Base-by-base conservation (phyloP, 352 stramenopile species). In the Phytophthora podocarpi region DNA sequence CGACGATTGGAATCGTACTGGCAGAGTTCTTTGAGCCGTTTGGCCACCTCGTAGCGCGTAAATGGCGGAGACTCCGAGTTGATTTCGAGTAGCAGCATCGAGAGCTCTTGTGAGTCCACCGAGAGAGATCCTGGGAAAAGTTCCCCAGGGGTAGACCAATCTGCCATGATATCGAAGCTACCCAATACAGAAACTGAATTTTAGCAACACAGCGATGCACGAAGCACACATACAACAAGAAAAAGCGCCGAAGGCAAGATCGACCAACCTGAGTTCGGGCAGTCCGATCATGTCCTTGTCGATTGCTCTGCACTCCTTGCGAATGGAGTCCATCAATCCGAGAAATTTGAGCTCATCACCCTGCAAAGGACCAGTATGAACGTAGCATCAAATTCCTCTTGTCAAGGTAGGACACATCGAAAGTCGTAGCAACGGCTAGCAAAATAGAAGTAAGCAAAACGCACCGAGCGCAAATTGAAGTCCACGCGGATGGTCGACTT, bases 1-100 rank as follows among this genome's bases (percentile, higher is more conserved):
- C 66, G 68, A 13, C 83, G 79, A 55, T 87, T 90, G 32, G 59
- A 67, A 40, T 72, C 53, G 51, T 80, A 74, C 43, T 84, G 73
- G 35, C 83, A 91, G 12, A 87, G 69, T 40, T 93, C 80, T 66
- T 93, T 93, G n/a, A 93, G 54, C 35, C 72, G 81, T 58, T 90
- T 90, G 5, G 78, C 79, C 15, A 80, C 67, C 56, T 93, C 79
- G 35, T 88, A 91, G 13, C 83, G 81, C 37, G 74, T 87, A 20
- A 78, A 78, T 5, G 76, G 59, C 37, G 76, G 74, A 12, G 53
- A 71, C 35, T 85, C 67, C 26, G 53, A 72, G 39, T 75, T 85
- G 41, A 91, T 79, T 28, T 90, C 83, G 8, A 85, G 59, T 30
- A 93, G 64, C 9, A 90, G 57, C 53, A 82, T 68, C 48, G 80